Percentiles rank a stretch among this genome's conserved stretches.
Conservation (phyloP, 352 stramenopile genomes). For the Pythium myriotylum region DNA sequence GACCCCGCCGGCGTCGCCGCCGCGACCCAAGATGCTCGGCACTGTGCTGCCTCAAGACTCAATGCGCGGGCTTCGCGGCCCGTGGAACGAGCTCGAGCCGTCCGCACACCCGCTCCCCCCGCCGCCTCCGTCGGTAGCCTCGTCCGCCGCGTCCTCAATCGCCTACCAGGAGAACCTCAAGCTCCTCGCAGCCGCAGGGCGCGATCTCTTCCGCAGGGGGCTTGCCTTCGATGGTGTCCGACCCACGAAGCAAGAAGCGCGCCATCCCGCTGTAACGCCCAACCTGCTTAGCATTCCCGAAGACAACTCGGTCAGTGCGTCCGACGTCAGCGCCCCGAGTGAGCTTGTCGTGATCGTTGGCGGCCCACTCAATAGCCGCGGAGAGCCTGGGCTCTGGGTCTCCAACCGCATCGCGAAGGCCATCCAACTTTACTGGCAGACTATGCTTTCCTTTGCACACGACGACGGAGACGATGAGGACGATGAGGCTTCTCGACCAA, state of each 20-base stretch:
- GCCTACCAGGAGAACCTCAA: slow-evolving; percentile 18
- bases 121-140: slow-evolving; percentile 11
- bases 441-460: slow-evolving; percentile 39
- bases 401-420: slow-evolving; percentile 41
- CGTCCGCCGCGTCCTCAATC: slow-evolving; percentile 8
- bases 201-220: slow-evolving; percentile 65
- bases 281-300: slow-evolving; percentile 65
- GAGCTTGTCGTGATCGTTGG: slow-evolving; percentile 59
- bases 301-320: slow-evolving; percentile 19
- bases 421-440: slow-evolving; percentile 61
- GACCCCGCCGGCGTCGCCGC: slow-evolving; percentile 5
- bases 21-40: slow-evolving; percentile 37
- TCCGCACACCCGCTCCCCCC: slow-evolving; percentile 10
- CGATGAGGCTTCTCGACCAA: slow-evolving; percentile 4
- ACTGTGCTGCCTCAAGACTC: slow-evolving; percentile 58
- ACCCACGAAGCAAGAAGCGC: slow-evolving; percentile 35
- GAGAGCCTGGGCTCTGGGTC: slow-evolving; percentile 37
- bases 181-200: slow-evolving; percentile 55
- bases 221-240: slow-evolving; percentile 52
- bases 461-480: slow-evolving; percentile 19
- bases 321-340: slow-evolving; percentile 19
- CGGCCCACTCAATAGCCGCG: slow-evolving; percentile 33
- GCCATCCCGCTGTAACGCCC: slow-evolving; percentile 47
- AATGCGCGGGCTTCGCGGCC: slow-evolving; percentile 25
- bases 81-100: slow-evolving; percentile 9